Evolutionary conservation across 2,329 filamentous ascomycete species (phyloP).

Genomic region (Colletotrichum sublineola): DNA sequence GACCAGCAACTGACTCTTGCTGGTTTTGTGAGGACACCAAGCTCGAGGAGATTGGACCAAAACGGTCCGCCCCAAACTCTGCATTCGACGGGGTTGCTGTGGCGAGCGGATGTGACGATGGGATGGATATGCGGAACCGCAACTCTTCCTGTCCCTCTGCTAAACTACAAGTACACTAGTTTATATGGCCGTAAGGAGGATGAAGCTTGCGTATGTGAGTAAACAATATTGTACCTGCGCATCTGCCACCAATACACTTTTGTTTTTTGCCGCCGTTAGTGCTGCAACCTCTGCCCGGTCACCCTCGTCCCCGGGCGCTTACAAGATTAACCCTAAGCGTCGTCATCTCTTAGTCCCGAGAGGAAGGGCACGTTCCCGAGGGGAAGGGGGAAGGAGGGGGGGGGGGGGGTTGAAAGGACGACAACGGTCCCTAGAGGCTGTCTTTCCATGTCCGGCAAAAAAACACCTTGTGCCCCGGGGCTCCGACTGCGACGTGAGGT

Average conservation of each 20-base stretch:
- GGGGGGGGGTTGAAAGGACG: conserved; percentile 10
- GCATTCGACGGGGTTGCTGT: background rate
- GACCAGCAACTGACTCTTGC: conserved; percentile 2
- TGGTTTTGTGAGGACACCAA: background rate
- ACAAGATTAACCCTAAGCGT: conserved; percentile 39
- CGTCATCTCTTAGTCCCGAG: conserved; percentile 40
- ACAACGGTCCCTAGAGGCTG: conserved; percentile 26
- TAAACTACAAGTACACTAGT: background rate
- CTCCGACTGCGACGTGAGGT: conserved; percentile 41
- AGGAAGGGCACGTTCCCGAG: conserved; percentile 21
- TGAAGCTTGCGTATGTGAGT: conserved; percentile 12
- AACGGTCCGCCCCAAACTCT: background rate
- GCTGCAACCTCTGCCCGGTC: conserved; percentile 32
- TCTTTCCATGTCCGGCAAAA: conserved; percentile 34
- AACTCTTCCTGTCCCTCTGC: background rate
- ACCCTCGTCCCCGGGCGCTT: conserved; percentile 40
- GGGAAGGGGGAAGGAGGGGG: conserved; percentile 7
- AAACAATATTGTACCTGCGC: conserved; percentile 26
- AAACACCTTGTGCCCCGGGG: conserved; percentile 26
- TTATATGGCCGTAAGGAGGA: background rate
- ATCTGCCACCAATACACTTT: conserved; percentile 1
- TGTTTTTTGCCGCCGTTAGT: conserved; percentile 35
- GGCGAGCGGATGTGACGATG: background rate
- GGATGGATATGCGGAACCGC: conserved; percentile 2
- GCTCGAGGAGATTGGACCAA: conserved; percentile 1